phyloP scores from a whole-genome alignment of 1,284 basidiomycete genomes.

The Ceratobasidium theobromae region DNA sequence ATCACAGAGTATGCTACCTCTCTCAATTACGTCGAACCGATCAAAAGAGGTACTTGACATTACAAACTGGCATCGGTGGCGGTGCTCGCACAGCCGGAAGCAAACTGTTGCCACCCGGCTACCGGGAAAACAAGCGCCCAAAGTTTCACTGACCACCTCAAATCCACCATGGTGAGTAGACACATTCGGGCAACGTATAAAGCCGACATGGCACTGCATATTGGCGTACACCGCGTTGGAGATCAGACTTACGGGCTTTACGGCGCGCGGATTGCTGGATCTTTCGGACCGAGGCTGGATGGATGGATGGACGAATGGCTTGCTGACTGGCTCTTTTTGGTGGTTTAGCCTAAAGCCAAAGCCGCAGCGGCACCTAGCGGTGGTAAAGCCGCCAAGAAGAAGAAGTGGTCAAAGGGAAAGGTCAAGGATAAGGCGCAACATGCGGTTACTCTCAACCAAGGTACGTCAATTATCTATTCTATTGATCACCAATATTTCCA shows the following conservation, averaged over 20 bases:
- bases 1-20: too few relatives aligned
- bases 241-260: neutral
- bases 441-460: slow-evolving; percentile 91
- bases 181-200: neutral
- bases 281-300: neutral
- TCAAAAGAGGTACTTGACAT: neutral
- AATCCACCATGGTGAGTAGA: slow-evolving; percentile 28
- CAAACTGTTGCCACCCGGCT: neutral
- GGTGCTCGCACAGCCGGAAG: slow-evolving; percentile 18
- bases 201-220: neutral
- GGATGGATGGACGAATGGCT: slow-evolving; percentile 5
- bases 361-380: slow-evolving; percentile 63
- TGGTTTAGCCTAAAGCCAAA: slow-evolving; percentile 73
- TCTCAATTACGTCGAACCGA: too few relatives aligned
- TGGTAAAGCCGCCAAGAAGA: slow-evolving; percentile 92
- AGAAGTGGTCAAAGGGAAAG: slow-evolving; percentile 99
- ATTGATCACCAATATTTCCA: too few relatives aligned
- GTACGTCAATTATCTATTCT: neutral
- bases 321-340: neutral
- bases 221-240: neutral
- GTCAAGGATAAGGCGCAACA: slow-evolving; percentile 99
- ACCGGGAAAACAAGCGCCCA: slow-evolving; percentile 4
- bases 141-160: slow-evolving; percentile 5
- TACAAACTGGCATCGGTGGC: slow-evolving; percentile 20
- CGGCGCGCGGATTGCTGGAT: neutral